Evolutionary conservation across 768 basidiomycete species (phyloP).

Genomic region (Kwoniella sp.): DNA sequence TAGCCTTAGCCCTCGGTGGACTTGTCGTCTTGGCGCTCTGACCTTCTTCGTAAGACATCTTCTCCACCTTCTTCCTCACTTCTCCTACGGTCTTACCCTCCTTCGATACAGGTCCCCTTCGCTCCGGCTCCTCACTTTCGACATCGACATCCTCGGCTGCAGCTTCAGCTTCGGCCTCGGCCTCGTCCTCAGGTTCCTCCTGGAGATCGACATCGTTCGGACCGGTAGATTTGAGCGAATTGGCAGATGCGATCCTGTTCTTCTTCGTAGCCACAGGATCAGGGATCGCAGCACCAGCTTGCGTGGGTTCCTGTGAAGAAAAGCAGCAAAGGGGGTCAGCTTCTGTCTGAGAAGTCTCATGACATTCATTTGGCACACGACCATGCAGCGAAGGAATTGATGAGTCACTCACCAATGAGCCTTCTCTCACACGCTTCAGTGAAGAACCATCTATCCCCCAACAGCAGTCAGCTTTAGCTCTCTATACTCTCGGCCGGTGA

Average conservation of each 20-base stretch:
- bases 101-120: not conserved
- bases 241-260: constrained; percentile 34
- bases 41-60: constrained; percentile 44
- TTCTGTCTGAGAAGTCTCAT: too few relatives aligned
- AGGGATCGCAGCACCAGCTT: constrained; percentile 20
- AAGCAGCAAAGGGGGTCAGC: not conserved
- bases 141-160: constrained; percentile 18
- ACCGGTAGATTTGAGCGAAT: constrained; percentile 14
- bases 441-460: constrained; percentile 11
- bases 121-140: not conserved
- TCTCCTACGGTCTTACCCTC: constrained; percentile 46
- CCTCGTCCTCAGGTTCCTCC: constrained; percentile 16
- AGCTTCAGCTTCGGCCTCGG: constrained; percentile 2
- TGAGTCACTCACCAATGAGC: constrained; percentile 37
- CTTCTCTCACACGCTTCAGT: constrained; percentile 42
- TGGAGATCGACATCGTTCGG: constrained; percentile 9
- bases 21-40: not conserved
- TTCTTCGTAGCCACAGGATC: constrained; percentile 39
- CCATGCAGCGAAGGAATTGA: too few relatives aligned
- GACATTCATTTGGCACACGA: too few relatives aligned
- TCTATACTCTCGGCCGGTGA: too few relatives aligned
- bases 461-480: not conserved
- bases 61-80: constrained; percentile 47
- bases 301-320: constrained; percentile 43
- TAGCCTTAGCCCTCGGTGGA: not conserved